Conservation (phyloP, 495 filamentous ascomycete genomes). For the Barbatosphaeria neglecta region DNA sequence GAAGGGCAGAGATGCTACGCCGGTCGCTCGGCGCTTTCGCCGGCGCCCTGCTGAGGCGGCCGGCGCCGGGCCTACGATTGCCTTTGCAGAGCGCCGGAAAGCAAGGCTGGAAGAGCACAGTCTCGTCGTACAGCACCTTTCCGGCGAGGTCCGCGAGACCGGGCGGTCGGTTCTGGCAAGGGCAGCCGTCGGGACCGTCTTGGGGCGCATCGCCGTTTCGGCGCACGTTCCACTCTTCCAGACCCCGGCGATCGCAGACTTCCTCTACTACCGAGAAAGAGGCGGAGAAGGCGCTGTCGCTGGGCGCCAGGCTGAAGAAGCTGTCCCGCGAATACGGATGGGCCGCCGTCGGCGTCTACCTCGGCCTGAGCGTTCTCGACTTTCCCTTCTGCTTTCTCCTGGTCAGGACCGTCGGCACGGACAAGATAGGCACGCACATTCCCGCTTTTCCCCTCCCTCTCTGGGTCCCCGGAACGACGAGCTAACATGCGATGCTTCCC, state of each 20-base stretch:
- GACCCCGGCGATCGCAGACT: constrained; percentile 5
- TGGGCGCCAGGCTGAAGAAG: constrained; percentile 62
- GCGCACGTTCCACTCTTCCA: constrained; percentile 15
- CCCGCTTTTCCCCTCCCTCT: neutral
- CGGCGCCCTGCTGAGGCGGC: neutral
- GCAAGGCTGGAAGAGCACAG: neutral
- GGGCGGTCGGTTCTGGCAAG: neutral
- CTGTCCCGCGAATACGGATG: constrained; percentile 93
- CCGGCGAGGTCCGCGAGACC: neutral
- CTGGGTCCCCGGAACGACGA: neutral
- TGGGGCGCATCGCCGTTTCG: no score
- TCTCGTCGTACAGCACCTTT: neutral
- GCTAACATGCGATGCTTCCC: constrained; percentile 5
- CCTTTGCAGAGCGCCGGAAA: neutral
- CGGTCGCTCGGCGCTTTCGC: neutral
- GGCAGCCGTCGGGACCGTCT: neutral
- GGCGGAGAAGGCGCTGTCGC: constrained; percentile 15
- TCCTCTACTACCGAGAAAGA: constrained; percentile 1
- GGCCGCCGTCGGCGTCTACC: constrained; percentile 84
- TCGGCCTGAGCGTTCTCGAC: constrained; percentile 70
- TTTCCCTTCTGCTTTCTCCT: constrained; percentile 92
- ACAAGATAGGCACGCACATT: constrained; percentile 68
- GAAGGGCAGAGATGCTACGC: neutral
- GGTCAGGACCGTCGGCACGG: constrained; percentile 70
- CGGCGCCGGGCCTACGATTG: neutral